These are phyloP conservation scores for Aureobasidium mangrovei DNA, from an alignment of 2,329 filamentous ascomycete species.

Conservation along the genomic window DNA sequence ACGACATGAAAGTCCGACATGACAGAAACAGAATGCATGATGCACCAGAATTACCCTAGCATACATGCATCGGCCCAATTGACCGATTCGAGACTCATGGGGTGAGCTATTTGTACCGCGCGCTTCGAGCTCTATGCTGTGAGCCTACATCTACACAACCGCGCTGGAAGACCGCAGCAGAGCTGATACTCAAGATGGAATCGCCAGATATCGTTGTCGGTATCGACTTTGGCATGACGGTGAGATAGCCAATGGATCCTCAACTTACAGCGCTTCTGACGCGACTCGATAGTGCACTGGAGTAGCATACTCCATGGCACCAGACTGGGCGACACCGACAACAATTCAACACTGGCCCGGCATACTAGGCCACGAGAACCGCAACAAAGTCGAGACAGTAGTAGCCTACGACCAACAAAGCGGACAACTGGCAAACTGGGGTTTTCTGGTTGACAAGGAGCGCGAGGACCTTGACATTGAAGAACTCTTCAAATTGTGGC, in stretches of 20 bases:
- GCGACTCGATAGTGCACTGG: neutral
- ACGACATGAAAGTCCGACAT: too few species aligned
- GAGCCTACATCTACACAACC: too few species aligned
- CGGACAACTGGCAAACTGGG: constrained; percentile 15
- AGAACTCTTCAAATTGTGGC: constrained; percentile 19
- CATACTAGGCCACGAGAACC: constrained; percentile 13
- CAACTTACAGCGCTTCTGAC: too few species aligned
- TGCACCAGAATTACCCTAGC: too few species aligned
- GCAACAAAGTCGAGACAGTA: constrained; percentile 19
- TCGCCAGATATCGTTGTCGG: constrained; percentile 11
- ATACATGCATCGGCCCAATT: too few species aligned
- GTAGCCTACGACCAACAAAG: constrained; percentile 14
- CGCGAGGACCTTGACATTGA: constrained; percentile 14
- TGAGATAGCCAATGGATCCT: neutral
- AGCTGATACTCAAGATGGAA: too few species aligned
- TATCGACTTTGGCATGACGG: constrained; percentile 11
- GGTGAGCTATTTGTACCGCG: too few species aligned
- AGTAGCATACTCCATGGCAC: constrained; percentile 12
- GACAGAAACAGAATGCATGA: too few species aligned
- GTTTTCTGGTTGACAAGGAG: constrained; percentile 17
- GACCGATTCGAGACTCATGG: too few species aligned
- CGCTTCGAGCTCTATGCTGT: too few species aligned
- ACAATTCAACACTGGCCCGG: constrained; percentile 20
- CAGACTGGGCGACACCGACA: constrained; percentile 18
- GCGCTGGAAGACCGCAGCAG: too few species aligned